Base-by-base conservation (phyloP, 306 rosid genomes). In the Fagus crenata region DNA sequence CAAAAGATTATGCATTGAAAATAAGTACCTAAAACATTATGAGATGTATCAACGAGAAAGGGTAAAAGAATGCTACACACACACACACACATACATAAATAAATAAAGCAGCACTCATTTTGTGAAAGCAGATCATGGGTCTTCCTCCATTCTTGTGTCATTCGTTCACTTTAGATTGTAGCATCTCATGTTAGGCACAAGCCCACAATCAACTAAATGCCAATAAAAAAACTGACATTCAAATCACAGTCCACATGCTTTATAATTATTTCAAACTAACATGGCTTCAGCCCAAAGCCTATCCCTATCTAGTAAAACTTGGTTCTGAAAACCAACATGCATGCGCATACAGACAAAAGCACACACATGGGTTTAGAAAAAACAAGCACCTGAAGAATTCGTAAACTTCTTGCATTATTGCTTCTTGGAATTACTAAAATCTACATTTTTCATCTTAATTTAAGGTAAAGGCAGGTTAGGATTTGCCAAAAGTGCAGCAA, bases 1-100 rank as follows among this genome's bases (percentile, higher is more conserved):
- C 31, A 74, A 74, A 73, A 35, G 1, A 41, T 60, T 22, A 75
- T 75, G 69, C 77, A 41, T 14, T 53, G 60, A 73, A 31, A 18
- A 80, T 59, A 41, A 80, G 64, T 9, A 41, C 35, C 53, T 42
- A n/a, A 22, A n/a, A 28, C 15, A 6, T 1, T 35, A 63, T 33
- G 69, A 63, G 43, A 63, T 8, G 37, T 32, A 35, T n/a, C 28
- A 35, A 63, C 17, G 33, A 63, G 43, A 33, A 33, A 63, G 15
- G 41, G 41, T 7, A 33, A 63, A 63, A 63, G 69, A 63, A 7
- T 13, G 40, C 36, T 35, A 63, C 18, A 63, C 4, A 36, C 41
- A 63, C 15, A 35, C 14, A 9, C 51, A 46, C 11, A 46, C 14
- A 63, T 13, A 22, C 28, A 22, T 22, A 22, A 22, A 22, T 22